Evolutionary conservation across 2,329 filamentous ascomycete species (phyloP).

Genomic region (Penicillium sp.): DNA sequence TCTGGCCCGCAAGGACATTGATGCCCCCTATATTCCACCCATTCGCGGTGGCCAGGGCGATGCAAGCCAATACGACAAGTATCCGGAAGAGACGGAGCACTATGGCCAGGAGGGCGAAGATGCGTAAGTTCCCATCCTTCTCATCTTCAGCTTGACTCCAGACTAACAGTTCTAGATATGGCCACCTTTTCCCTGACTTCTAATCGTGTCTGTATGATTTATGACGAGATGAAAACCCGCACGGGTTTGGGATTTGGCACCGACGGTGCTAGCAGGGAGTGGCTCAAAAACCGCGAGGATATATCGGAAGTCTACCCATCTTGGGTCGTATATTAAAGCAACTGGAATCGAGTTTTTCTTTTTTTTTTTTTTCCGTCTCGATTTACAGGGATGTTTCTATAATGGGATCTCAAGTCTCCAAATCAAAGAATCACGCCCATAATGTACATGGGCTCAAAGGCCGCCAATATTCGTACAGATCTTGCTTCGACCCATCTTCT

Average conservation of each 20-base stretch:
- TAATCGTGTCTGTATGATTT: constrained; percentile 42
- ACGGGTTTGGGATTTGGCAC: constrained; percentile 13
- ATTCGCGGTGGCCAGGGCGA: constrained; percentile 91
- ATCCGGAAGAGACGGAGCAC: constrained; percentile 91
- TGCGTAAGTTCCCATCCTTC: constrained; percentile 61
- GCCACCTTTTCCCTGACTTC: constrained; percentile 71
- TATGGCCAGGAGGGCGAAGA: constrained; percentile 77
- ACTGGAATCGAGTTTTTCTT: constrained; percentile 19
- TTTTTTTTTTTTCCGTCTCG: constrained; percentile 13
- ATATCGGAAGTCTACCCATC: constrained; percentile 11
- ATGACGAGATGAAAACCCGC: constrained; percentile 31
- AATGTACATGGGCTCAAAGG: constrained; percentile 23
- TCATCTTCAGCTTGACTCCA: not conserved
- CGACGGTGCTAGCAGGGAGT: constrained; percentile 10
- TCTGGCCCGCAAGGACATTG: constrained; percentile 89
- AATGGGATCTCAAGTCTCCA: constrained; percentile 9
- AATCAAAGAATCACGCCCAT: constrained; percentile 17
- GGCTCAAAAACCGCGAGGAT: constrained; percentile 18
- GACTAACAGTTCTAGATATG: constrained; percentile 50
- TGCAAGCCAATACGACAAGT: constrained; percentile 95
- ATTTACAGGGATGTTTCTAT: constrained; percentile 15
- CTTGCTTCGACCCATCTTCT: constrained; percentile 1
- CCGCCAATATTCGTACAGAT: constrained; percentile 23
- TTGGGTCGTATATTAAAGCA: constrained; percentile 19
- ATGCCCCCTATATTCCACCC: constrained; percentile 94